phyloP scores from a whole-genome alignment of 129 eudicot species.

The Smallanthus sonchifolius region DNA sequence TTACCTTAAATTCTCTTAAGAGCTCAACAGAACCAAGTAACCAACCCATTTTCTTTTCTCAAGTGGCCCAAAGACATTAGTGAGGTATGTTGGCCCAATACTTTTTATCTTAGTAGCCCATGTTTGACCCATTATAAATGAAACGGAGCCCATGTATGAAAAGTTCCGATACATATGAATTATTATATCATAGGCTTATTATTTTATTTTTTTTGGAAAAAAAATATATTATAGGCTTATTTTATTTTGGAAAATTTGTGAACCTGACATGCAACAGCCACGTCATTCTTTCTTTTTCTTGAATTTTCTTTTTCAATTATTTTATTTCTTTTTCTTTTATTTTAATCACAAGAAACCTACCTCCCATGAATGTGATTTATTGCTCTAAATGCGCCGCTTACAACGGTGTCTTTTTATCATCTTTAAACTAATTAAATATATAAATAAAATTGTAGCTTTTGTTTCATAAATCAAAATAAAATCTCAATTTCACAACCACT shows the following conservation, averaged over 20 bases:
- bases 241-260: not conserved
- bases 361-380: not conserved
- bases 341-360: not conserved
- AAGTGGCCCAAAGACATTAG: too few relatives aligned
- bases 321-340: not conserved
- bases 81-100: not conserved
- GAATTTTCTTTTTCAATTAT: not conserved
- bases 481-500: not conserved
- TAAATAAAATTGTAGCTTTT: not conserved
- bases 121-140: not conserved
- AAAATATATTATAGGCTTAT: too few relatives aligned
- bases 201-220: too few relatives aligned
- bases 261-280: not conserved
- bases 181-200: too few relatives aligned
- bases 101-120: not conserved
- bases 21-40: too few relatives aligned
- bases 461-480: not conserved
- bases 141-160: not conserved
- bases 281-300: not conserved
- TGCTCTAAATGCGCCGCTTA: constrained; percentile 6
- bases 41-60: not conserved
- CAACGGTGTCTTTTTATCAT: not conserved
- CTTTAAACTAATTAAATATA: not conserved
- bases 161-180: too few relatives aligned
- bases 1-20: too few relatives aligned